Conservation (phyloP, 2,329 filamentous ascomycete species). For the Fusarium sp. region DNA sequence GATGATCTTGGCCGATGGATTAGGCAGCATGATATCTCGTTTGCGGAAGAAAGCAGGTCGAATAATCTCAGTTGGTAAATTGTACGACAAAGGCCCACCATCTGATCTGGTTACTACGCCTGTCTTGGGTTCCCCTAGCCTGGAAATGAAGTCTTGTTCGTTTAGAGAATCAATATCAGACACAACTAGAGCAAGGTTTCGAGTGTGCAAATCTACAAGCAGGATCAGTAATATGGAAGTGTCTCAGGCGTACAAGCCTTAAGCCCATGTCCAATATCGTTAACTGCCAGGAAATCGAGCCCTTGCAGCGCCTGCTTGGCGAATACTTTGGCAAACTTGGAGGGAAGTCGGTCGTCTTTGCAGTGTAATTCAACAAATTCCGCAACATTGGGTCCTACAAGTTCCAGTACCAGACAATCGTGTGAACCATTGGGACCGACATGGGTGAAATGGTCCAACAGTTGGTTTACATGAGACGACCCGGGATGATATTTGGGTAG, state of each 20-base stretch:
- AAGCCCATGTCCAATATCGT: constrained; percentile 39
- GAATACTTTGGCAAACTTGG: constrained; percentile 12
- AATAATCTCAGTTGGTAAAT: constrained; percentile 24
- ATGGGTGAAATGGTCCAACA: constrained; percentile 20
- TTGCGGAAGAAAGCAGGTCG: constrained; percentile 8
- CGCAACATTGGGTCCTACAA: constrained; percentile 14
- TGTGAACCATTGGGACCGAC: constrained; percentile 24
- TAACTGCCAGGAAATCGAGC: constrained; percentile 21
- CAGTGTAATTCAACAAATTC: constrained; percentile 2
- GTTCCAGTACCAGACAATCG: constrained; percentile 22
- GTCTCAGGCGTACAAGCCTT: not conserved
- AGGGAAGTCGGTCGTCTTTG: constrained; percentile 16
- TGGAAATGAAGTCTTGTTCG: constrained; percentile 18
- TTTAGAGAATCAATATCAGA: not conserved
- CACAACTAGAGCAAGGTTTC: constrained; percentile 30
- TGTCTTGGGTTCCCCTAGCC: constrained; percentile 16
- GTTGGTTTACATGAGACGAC: not conserved
- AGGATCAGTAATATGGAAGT: not conserved
- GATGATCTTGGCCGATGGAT: constrained; percentile 32
- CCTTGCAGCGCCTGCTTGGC: constrained; percentile 25
- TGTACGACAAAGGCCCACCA: not conserved
- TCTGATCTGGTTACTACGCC: constrained; percentile 12
- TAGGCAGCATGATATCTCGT: not conserved
- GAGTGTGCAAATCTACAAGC: constrained; percentile 30
- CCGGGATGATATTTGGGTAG: not conserved